A percentile compares a stretch with the other conserved stretches of the same genome.
These are phyloP conservation scores for Jaltomata sinuosa DNA, from an alignment of 257 asterid species.

Conservation along the genomic window DNA sequence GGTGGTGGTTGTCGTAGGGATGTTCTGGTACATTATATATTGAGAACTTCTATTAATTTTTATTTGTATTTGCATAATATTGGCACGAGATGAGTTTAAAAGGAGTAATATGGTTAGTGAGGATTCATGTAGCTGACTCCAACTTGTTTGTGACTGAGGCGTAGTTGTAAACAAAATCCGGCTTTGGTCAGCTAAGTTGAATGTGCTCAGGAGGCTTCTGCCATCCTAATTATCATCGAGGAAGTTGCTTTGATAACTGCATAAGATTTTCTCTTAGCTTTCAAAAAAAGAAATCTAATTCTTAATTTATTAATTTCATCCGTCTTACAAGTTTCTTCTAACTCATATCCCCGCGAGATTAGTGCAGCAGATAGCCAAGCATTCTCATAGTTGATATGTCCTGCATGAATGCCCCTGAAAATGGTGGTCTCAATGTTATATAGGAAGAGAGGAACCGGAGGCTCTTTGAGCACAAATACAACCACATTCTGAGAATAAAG, in stretches of 20 bases:
- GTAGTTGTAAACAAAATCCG: not conserved
- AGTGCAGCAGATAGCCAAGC: not conserved
- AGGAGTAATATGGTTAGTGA: not conserved
- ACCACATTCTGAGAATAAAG: not conserved
- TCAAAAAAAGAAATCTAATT: not conserved
- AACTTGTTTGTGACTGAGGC: not conserved
- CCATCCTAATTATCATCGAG: not conserved
- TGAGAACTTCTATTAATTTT: not conserved
- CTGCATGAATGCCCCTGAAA: not conserved
- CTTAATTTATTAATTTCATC: not conserved
- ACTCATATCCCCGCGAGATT: not conserved
- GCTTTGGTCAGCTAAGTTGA: not conserved
- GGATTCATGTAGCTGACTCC: not conserved
- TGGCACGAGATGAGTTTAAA: not conserved
- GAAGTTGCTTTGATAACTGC: not conserved
- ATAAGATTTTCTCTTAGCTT: not conserved
- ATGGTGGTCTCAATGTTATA: not conserved
- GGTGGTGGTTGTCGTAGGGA: not conserved
- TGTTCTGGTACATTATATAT: not conserved
- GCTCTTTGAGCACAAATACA: not conserved
- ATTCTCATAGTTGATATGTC: not conserved
- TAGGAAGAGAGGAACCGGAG: not conserved
- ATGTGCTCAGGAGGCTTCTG: not conserved
- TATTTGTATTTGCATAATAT: not conserved
- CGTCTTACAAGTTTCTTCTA: not conserved